Evolutionary conservation across 2,329 filamentous ascomycete genomes (phyloP), one percentile per base, ranked within the genome.

Genomic region (Trichoderma breve): DNA sequence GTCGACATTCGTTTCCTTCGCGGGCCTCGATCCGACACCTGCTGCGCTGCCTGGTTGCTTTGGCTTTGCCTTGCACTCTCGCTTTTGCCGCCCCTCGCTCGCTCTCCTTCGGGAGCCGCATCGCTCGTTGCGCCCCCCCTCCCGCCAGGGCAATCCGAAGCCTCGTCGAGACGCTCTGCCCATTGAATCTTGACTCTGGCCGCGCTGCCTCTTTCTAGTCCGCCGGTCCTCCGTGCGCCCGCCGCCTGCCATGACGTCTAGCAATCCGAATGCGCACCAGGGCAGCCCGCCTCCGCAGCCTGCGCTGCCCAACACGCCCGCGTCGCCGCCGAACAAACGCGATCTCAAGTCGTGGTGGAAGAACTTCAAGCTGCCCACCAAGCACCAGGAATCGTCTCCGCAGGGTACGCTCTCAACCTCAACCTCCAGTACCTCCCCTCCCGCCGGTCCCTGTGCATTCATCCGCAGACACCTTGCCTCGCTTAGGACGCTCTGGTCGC

Each of bases 291-390:
- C 78, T 65, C 74, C 74, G 66, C 76, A 75, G 61, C 70, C 73
- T 53, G 71, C 76, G 26, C 73, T 76, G 61, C 75, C 76, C 67
- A 77, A 81, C 79, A 82, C 83, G 82, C 78, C 86, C 80, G 80
- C 87, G 80, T 94, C 93, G 55, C 93, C 93, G 70, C 93, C 93
- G 34, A 93, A 90, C 75, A 97, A 92, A 84, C 90, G 93, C 80
- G 94, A 97, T 81, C 86, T 98, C 76, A 92, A 94, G 77, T 97
- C 93, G 73, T 99, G 96, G 96, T 98, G 96, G 96, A 97, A 94
- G 83, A 91, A 91, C 78, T 98, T 99, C 84, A 96, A 96, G 84
- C 88, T 92, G 69, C 85, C 87, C 60, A 82, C 85, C 47, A 89
- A 86, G 77, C 85, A 86, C 72, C 86, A 88, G 70, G 88, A 90